Conservation (phyloP, 768 basidiomycete genomes). For the Russula sp. region DNA sequence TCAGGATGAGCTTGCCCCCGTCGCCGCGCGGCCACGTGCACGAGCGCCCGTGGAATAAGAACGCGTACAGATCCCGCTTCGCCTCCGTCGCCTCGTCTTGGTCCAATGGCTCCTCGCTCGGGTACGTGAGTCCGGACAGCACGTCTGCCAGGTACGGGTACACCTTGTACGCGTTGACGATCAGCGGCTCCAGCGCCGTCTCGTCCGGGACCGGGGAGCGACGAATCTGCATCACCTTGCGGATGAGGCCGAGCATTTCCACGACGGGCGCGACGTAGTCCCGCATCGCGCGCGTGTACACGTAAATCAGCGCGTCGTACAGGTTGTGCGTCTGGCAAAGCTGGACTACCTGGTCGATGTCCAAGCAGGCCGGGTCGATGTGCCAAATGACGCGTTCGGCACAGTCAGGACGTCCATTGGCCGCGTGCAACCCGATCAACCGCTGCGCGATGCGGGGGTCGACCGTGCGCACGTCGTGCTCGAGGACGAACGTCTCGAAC, state of each 20-base stretch:
- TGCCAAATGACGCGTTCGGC: slow-evolving; percentile 94
- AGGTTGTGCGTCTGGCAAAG: slow-evolving; percentile 79
- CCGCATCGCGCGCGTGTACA: slow-evolving; percentile 80
- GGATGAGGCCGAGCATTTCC: slow-evolving; percentile 72
- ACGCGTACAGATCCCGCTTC: slow-evolving; percentile 66
- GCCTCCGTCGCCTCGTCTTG: slow-evolving; percentile 60
- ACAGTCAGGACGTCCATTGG: slow-evolving; percentile 57
- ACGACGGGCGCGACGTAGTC: slow-evolving; percentile 90
- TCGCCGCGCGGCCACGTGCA: slow-evolving; percentile 69
- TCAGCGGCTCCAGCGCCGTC: slow-evolving; percentile 44
- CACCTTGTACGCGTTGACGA: slow-evolving; percentile 82
- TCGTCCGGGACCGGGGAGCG: slow-evolving; percentile 28
- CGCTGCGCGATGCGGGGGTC: slow-evolving; percentile 87
- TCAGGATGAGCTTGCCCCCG: slow-evolving; percentile 66
- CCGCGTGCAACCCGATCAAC: slow-evolving; percentile 71
- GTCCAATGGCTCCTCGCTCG: slow-evolving; percentile 67
- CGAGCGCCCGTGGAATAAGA: slow-evolving; percentile 79
- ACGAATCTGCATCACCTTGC: slow-evolving; percentile 53
- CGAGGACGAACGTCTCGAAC: slow-evolving; percentile 76
- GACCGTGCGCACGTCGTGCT: slow-evolving; percentile 59
- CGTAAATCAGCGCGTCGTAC: slow-evolving; percentile 91
- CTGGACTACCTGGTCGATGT: slow-evolving; percentile 86
- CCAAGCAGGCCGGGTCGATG: slow-evolving; percentile 83
- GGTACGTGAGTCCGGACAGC: slow-evolving; percentile 79
- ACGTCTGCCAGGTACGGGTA: slow-evolving; percentile 80